A percentile compares a stretch with the other conserved stretches of the same genome.
These are phyloP conservation scores for Delphinella strobiligena DNA, from an alignment of 2,329 filamentous ascomycete genomes.

Conservation along the genomic window DNA sequence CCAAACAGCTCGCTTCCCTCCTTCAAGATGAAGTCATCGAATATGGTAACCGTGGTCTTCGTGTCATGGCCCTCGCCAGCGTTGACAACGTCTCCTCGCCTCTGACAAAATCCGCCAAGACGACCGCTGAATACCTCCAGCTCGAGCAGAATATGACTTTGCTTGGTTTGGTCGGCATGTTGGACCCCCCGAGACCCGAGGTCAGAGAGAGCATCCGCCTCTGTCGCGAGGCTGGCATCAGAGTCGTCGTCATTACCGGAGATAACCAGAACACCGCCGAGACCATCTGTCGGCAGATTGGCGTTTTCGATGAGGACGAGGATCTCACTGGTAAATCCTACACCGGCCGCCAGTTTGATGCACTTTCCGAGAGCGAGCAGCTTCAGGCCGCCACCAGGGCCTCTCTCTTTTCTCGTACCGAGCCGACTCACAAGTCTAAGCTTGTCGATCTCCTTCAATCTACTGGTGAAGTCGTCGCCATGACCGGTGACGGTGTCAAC, in stretches of 20 bases:
- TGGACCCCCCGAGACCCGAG: constrained; percentile 90
- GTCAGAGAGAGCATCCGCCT: constrained; percentile 75
- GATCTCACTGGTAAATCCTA: constrained; percentile 85
- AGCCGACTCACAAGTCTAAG: constrained; percentile 94
- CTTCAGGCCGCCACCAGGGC: constrained; percentile 73
- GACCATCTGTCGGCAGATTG: constrained; percentile 94
- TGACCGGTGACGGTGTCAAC: constrained; percentile 98
- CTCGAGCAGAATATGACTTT: constrained; percentile 92
- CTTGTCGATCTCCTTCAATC: constrained; percentile 93
- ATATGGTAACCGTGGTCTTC: constrained; percentile 84
- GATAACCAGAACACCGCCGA: constrained; percentile 97
- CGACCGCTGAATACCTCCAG: constrained; percentile 69
- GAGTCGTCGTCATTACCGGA: constrained; percentile 94
- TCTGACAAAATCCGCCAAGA: constrained; percentile 60
- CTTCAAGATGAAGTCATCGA: constrained; percentile 71
- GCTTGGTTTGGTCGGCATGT: constrained; percentile 87
- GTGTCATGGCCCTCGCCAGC: constrained; percentile 85
- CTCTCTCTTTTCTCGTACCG: constrained; percentile 89
- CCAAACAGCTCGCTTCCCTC: constrained; percentile 54
- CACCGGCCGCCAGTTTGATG: constrained; percentile 90
- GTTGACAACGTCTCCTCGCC: constrained; percentile 62
- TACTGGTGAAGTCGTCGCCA: constrained; percentile 86
- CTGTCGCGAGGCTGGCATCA: constrained; percentile 86
- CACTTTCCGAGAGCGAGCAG: constrained; percentile 65
- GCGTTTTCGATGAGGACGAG: constrained; percentile 73